Conservation (phyloP, 352 stramenopile genomes). For the Sclerospora graminicola region DNA sequence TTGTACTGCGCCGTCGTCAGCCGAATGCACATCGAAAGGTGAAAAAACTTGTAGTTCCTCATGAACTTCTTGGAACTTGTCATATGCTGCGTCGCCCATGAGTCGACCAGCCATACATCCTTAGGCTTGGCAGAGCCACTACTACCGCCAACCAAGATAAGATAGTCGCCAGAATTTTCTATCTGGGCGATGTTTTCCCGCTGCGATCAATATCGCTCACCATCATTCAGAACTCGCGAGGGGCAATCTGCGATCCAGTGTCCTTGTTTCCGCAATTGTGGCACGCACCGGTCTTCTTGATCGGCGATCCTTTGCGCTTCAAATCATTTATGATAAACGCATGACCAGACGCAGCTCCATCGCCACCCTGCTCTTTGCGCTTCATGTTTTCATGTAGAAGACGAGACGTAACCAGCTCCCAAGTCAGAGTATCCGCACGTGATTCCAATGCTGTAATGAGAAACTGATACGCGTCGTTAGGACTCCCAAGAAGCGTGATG, state of each 20-base stretch:
- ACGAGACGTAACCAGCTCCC: not conserved
- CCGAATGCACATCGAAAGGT: not conserved
- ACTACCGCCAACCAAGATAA: not conserved
- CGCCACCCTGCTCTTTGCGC: not conserved
- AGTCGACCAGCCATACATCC: not conserved
- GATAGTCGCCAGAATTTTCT: not conserved
- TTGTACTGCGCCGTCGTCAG: not conserved
- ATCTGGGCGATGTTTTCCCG: not conserved
- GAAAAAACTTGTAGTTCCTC: not conserved
- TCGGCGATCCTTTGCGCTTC: not conserved
- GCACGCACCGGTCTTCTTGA: not conserved
- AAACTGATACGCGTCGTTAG: not conserved
- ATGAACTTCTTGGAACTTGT: not conserved
- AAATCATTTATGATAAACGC: not conserved
- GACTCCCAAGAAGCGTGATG: not conserved
- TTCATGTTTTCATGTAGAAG: not conserved
- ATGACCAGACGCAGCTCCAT: not conserved
- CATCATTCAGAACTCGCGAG: not conserved
- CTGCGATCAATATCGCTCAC: not conserved
- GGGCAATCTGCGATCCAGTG: not conserved
- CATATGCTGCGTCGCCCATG: not conserved
- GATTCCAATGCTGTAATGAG: not conserved
- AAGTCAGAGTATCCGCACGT: not conserved
- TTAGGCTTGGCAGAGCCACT: not conserved
- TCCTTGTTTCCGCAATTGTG: not conserved